Base-by-base conservation (phyloP, 352 stramenopile species). In the Globisporangium megalacanthum region DNA sequence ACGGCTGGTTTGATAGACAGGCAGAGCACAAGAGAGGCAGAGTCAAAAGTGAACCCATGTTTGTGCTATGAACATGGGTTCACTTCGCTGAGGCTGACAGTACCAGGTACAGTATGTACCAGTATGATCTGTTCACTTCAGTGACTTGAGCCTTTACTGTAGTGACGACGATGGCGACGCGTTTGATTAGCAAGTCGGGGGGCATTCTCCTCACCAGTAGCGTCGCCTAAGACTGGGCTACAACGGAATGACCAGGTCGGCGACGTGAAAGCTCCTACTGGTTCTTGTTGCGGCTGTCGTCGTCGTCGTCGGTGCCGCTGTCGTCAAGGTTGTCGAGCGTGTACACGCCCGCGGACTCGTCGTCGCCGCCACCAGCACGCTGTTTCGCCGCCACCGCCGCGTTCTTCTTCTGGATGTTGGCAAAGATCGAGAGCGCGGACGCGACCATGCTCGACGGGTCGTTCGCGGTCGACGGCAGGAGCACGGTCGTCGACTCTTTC, bases 371-470 rank as follows among this genome's bases (percentile, higher is more conserved):
- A 29, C 64, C 64, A 45, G 42, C 61, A 55, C 63, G 55, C 46
- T 65, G 42, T 29, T 49, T 60, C 52, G 47, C 54, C 41, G 56
- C 66, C 13, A 58, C 55, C 37, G 69, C 62, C 41, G 46, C 66
- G 52, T 86, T 87, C 65, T 88, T 81, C 64, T 92, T 94, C 61
- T 94, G 83, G 52, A 96, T 89, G 58, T 91, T 94, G 59, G 62
- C 72, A 58, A 93, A 96, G 70, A 96, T 92, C 14, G 84, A 77
- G 41, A 96, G 77, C 22, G 88, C 88, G 5, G 89, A 94, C 42
- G 89, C 89, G 14, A 97, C 83, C 89, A 97, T 96, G 49, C 71
- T 83, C 49, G 86, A 89, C 54, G 86, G 83, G 42, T 97, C 89
- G 61, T 84, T 88, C 45, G 70, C 67, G 65, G 92, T 95, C 20